Evolutionary conservation across 768 basidiomycete species (phyloP).

Genomic region (Piloderma croceum): DNA sequence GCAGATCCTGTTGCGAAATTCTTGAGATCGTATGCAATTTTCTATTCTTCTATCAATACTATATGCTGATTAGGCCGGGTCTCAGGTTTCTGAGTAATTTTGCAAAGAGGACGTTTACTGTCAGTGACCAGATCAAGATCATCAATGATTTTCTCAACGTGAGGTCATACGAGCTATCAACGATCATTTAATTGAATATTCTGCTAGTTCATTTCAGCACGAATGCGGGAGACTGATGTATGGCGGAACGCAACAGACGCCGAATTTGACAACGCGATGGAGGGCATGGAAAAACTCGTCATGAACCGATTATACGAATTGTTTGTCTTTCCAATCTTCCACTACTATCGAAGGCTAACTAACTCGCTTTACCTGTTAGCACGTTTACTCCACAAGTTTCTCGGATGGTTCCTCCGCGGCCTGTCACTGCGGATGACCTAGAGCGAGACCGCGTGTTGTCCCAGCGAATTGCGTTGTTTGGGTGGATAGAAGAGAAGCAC

Average conservation of each 20-base stretch:
- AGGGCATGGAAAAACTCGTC: slow-evolving; percentile 99
- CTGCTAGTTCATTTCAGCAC: slow-evolving; percentile 75
- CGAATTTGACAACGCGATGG: slow-evolving; percentile 95
- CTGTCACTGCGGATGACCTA: slow-evolving; percentile 90
- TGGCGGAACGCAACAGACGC: slow-evolving; percentile 74
- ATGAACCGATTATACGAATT: slow-evolving; percentile 97
- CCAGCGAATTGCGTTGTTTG: slow-evolving; percentile 86
- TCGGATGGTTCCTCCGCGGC: slow-evolving; percentile 58
- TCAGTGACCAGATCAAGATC: slow-evolving; percentile 90
- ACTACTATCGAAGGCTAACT: slow-evolving; percentile 1
- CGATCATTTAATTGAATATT: slow-evolving; percentile 9
- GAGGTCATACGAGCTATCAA: slow-evolving; percentile 31
- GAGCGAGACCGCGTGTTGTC: slow-evolving; percentile 88
- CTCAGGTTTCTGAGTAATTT: slow-evolving; percentile 89
- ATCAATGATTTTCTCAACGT: slow-evolving; percentile 92
- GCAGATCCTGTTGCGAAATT: slow-evolving; percentile 95
- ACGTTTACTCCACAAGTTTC: slow-evolving; percentile 88
- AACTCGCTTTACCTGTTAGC: slow-evolving; percentile 39
- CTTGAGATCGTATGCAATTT: slow-evolving; percentile 75
- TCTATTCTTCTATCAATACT: slow-evolving; percentile 1
- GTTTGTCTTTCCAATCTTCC: slow-evolving; percentile 42
- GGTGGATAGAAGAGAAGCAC: slow-evolving; percentile 85
- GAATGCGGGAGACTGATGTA: slow-evolving; percentile 80
- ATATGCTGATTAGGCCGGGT: slow-evolving; percentile 1
- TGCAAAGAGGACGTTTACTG: slow-evolving; percentile 83